Evolutionary conservation across 257 asterid species (phyloP).

Genomic region (Solanum gandarillasii): DNA sequence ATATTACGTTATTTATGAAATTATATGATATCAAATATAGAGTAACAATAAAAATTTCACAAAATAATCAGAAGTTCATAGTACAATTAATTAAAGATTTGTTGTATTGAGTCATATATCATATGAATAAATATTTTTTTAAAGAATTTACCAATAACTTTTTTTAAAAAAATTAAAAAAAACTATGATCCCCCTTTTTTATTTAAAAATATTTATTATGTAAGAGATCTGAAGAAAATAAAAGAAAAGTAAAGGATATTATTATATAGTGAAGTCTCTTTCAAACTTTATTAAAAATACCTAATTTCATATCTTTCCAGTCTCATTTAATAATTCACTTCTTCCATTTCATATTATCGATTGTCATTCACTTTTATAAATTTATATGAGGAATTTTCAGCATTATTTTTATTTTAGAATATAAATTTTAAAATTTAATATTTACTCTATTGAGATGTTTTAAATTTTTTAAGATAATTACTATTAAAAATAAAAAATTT

Average conservation of each 20-base stretch:
- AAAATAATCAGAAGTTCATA: neutral
- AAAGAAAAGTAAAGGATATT: neutral
- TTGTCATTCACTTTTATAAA: neutral
- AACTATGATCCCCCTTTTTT: neutral
- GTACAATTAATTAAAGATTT: neutral
- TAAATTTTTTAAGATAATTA: neutral
- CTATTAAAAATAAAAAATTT: rapidly evolving
- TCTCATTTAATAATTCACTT: neutral
- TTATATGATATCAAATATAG: neutral
- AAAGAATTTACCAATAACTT: neutral
- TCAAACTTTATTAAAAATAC: neutral
- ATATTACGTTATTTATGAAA: neutral
- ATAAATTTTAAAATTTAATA: neutral
- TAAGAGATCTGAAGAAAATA: neutral
- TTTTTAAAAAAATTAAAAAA: too few species aligned
- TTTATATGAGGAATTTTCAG: too few species aligned
- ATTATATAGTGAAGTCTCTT: neutral
- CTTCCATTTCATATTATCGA: neutral
- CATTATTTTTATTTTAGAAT: neutral
- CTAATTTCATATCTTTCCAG: neutral
- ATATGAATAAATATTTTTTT: neutral
- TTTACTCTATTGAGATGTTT: neutral
- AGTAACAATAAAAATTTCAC: neutral
- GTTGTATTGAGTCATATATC: neutral
- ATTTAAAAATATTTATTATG: neutral